Conservation (phyloP, 768 basidiomycete genomes). For the Sarcomyxa edulis region DNA sequence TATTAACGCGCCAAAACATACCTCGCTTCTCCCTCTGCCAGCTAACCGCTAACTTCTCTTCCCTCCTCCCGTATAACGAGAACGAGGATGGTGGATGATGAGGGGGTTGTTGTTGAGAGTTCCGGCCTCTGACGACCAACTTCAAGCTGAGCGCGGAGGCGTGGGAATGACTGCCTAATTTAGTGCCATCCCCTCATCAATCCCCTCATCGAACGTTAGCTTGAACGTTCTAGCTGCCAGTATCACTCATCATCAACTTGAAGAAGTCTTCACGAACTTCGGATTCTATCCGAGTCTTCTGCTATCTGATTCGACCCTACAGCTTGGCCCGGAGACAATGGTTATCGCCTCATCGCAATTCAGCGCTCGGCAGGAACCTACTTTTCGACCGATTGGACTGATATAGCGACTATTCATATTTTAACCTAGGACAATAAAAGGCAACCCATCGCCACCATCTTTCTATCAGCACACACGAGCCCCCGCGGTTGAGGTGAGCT, state of each 20-base stretch:
- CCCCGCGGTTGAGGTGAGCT: constrained; percentile 8
- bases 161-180: too few species aligned
- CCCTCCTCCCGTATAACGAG: constrained; percentile 58
- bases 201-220: constrained; percentile 6
- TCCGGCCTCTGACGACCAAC: constrained; percentile 6
- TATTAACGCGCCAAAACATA: constrained; percentile 19
- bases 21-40: constrained; percentile 75
- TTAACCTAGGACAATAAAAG: not conserved
- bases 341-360: not conserved
- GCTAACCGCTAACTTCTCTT: constrained; percentile 61
- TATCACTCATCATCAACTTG: not conserved
- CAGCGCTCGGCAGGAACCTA: not conserved
- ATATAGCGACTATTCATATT: not conserved
- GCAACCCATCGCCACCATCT: too few species aligned
- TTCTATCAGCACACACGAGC: constrained; percentile 1
- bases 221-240: not conserved
- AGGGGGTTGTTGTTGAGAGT: constrained; percentile 12
- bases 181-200: not conserved
- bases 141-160: constrained; percentile 1
- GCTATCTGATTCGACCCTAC: constrained; percentile 1
- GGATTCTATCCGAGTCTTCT: constrained; percentile 1
- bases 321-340: not conserved
- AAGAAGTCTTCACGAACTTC: not conserved
- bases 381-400: not conserved
- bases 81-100: constrained; percentile 38